phyloP scores from a whole-genome alignment of 306 rosid genomes.

The Arachis stenosperma region DNA sequence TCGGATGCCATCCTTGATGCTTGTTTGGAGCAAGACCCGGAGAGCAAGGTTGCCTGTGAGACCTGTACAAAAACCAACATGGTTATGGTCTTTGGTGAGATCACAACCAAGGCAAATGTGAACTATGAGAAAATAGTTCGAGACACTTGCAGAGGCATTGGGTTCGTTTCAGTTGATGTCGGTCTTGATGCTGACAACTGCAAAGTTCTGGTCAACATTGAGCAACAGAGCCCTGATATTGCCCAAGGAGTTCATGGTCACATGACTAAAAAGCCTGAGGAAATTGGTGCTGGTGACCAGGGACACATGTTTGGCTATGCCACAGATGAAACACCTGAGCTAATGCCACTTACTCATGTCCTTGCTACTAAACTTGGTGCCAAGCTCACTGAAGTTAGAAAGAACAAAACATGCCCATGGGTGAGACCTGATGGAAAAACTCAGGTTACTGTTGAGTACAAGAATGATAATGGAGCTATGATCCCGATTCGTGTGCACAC shows the following conservation, averaged over 20 bases:
- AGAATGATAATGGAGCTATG: conserved; percentile 80
- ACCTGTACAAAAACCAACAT: conserved; percentile 88
- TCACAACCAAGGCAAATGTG: conserved; percentile 70
- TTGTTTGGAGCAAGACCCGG: conserved; percentile 81
- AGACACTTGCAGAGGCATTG: conserved; percentile 73
- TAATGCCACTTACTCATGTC: conserved; percentile 89
- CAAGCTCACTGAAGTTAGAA: conserved; percentile 81
- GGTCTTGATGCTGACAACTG: conserved; percentile 77
- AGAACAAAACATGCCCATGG: conserved; percentile 79
- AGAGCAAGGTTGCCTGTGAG: conserved; percentile 86
- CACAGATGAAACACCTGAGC: conserved; percentile 79
- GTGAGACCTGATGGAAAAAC: conserved; percentile 89
- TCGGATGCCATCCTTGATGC: conserved; percentile 88
- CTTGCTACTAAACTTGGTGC: conserved; percentile 85
- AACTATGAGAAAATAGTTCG: conserved; percentile 71
- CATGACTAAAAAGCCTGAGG: conserved; percentile 54
- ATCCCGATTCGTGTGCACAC: conserved; percentile 80
- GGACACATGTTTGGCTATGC: conserved; percentile 96
- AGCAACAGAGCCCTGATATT: conserved; percentile 75
- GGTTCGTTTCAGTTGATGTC: conserved; percentile 67
- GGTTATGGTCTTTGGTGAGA: conserved; percentile 93
- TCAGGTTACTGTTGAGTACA: conserved; percentile 86
- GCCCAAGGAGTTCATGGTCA: conserved; percentile 81
- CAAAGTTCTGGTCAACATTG: conserved; percentile 65
- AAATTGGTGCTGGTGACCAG: conserved; percentile 85